Conservation (phyloP, 1,284 basidiomycete species). For the Austroboletus novae-zelandiae region DNA sequence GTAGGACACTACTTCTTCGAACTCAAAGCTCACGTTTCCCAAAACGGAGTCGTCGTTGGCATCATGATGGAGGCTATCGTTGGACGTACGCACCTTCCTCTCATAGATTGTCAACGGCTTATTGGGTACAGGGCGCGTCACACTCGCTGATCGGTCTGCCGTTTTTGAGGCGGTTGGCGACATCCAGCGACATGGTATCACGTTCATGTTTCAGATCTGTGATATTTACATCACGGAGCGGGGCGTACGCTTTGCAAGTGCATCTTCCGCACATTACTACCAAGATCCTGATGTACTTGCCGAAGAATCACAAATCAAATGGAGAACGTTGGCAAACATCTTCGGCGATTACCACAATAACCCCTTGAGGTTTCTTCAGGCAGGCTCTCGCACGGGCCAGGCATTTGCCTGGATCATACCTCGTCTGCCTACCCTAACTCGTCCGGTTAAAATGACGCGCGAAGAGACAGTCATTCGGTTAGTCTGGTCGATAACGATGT, state of each 20-base stretch:
- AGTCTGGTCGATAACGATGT: constrained; percentile 25
- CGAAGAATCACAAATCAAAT: constrained; percentile 14
- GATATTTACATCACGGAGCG: constrained; percentile 32
- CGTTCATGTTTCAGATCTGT: constrained; percentile 25
- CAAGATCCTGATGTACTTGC: constrained; percentile 27
- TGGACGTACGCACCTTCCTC: constrained; percentile 35
- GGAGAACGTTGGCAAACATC: constrained; percentile 20
- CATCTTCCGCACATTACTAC: constrained; percentile 17
- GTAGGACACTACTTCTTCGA: constrained; percentile 39
- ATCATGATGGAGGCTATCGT: constrained; percentile 42
- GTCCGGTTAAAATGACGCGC: constrained; percentile 15
- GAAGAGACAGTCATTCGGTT: constrained; percentile 23
- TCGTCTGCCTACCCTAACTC: constrained; percentile 26
- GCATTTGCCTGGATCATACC: constrained; percentile 25
- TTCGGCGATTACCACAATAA: constrained; percentile 16
- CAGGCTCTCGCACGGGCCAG: constrained; percentile 14
- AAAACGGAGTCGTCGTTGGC: constrained; percentile 41
- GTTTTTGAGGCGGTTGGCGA: constrained; percentile 42
- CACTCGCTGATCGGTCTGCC: constrained; percentile 37
- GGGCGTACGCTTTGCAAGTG: constrained; percentile 31
- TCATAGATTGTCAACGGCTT: constrained; percentile 4
- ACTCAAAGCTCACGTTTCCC: constrained; percentile 45
- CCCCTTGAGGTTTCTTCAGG: background rate
- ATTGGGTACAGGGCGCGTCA: constrained; percentile 24
- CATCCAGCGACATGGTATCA: constrained; percentile 37